Percentiles rank a stretch among this genome's conserved stretches.
These are phyloP conservation scores for Lasiosphaeria ovina DNA, from an alignment of 495 filamentous ascomycete genomes.

Conservation along the genomic window DNA sequence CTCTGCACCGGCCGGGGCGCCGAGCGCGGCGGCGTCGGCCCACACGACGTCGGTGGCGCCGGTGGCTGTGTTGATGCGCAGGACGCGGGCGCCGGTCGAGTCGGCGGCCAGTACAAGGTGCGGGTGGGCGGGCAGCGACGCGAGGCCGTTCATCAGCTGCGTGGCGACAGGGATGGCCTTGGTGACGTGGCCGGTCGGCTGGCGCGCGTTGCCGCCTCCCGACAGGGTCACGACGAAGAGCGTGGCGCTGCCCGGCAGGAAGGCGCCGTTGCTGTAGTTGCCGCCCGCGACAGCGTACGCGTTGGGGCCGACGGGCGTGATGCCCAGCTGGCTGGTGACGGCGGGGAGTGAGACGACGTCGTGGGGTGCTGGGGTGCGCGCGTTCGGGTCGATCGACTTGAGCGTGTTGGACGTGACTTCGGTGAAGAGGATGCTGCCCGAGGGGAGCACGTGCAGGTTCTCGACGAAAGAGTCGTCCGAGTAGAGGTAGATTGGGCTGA, in stretches of 20 bases:
- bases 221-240: not conserved
- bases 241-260: not conserved
- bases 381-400: not conserved
- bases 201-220: not conserved
- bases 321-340: not conserved
- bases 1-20: not conserved
- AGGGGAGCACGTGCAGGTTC: not conserved
- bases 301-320: not conserved
- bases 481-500: not conserved
- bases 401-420: not conserved
- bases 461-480: constrained; percentile 1
- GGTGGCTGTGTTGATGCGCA: constrained; percentile 25
- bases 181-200: constrained; percentile 2
- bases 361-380: not conserved
- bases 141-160: constrained; percentile 32
- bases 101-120: constrained; percentile 31
- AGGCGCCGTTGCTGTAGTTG: not conserved
- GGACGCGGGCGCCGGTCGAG: constrained; percentile 32
- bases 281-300: not conserved
- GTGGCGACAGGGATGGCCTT: constrained; percentile 18
- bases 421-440: not conserved
- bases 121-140: constrained; percentile 16
- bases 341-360: not conserved
- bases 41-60: constrained; percentile 9
- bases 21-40: constrained; percentile 6